Conservation (phyloP, 768 basidiomycete species). For the Trametes cingulata region DNA sequence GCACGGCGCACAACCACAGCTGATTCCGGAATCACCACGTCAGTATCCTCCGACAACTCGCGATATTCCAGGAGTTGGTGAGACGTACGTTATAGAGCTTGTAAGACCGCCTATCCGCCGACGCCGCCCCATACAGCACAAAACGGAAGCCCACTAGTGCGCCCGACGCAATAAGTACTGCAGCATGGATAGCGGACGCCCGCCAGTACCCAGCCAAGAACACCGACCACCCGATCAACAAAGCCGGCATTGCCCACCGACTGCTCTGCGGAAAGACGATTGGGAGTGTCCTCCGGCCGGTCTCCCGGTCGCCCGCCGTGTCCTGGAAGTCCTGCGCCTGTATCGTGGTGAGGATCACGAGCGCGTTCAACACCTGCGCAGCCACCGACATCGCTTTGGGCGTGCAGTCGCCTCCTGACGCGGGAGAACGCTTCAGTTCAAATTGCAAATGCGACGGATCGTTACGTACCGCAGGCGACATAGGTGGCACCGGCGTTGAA, state of each 20-base stretch:
- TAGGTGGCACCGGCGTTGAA: conserved; percentile 39
- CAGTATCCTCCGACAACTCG: not conserved
- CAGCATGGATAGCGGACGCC: not conserved
- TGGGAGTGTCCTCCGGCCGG: conserved; percentile 7
- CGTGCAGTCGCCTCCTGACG: not conserved
- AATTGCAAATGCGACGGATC: not conserved
- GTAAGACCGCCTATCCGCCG: conserved; percentile 4
- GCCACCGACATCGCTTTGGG: not conserved
- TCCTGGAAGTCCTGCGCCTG: conserved; percentile 18
- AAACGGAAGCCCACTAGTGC: not conserved
- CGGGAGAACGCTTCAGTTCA: not conserved
- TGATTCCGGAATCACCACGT: not conserved
- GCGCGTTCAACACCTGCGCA: conserved; percentile 10
- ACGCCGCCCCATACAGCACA: not conserved
- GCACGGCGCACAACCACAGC: conserved; percentile 16
- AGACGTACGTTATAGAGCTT: conserved; percentile 11
- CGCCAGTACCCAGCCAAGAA: conserved; percentile 5
- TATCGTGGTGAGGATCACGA: conserved; percentile 15
- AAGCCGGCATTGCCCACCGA: not conserved
- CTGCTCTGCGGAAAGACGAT: conserved; percentile 7
- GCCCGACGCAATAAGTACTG: not conserved
- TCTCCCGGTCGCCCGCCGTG: conserved; percentile 5
- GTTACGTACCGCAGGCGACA: conserved; percentile 21
- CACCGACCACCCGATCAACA: conserved; percentile 5
- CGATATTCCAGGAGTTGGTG: not conserved